phyloP scores from a whole-genome alignment of 177 flowering plant species.

The Tripterygium wilfordii region DNA sequence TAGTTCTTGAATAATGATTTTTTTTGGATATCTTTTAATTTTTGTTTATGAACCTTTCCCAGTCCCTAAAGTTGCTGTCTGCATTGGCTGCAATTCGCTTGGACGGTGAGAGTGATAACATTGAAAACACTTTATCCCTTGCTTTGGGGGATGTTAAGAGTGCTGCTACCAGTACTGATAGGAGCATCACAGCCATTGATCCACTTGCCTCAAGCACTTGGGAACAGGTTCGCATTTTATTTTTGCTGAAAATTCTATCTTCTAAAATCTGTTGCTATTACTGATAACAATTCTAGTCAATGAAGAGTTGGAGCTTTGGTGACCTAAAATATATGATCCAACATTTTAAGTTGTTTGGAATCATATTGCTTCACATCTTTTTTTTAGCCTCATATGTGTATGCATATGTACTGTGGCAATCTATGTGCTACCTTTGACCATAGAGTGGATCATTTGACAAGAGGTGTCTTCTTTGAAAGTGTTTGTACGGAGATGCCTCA shows the following conservation, averaged over 20 bases:
- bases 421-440: too few relatives aligned
- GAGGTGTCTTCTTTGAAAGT: too few relatives aligned
- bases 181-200: conserved; percentile 52
- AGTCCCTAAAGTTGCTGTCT: conserved; percentile 93
- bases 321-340: too few relatives aligned
- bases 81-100: conserved; percentile 90
- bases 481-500: too few relatives aligned
- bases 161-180: conserved; percentile 30
- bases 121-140: conserved; percentile 57
- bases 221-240: conserved; percentile 60
- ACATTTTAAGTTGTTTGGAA: too few relatives aligned
- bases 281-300: too few relatives aligned
- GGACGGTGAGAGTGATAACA: conserved; percentile 60
- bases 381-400: too few relatives aligned
- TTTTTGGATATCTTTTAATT: conserved; percentile 2
- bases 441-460: too few relatives aligned
- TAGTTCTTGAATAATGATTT: not conserved
- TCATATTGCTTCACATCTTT: too few relatives aligned
- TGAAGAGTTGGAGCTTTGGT: too few relatives aligned
- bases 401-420: too few relatives aligned
- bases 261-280: too few relatives aligned
- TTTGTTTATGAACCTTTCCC: conserved; percentile 11
- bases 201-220: conserved; percentile 97
- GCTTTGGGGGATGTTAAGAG: conserved; percentile 53
- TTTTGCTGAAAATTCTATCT: not conserved